phyloP scores from a whole-genome alignment of 176 grass and related monocot species.

The Oryza australiensis region DNA sequence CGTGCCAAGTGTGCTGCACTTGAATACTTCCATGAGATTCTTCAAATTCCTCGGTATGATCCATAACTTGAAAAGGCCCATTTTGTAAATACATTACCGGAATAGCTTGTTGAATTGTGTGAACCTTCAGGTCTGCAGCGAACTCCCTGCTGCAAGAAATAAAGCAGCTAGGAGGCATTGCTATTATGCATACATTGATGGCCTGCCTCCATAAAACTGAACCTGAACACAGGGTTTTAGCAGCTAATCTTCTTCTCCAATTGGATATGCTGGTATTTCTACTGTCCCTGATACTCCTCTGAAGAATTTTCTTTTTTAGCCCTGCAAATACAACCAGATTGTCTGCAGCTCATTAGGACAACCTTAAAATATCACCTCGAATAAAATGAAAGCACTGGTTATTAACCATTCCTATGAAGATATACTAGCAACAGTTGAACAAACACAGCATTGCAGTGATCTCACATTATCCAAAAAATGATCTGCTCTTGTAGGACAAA shows the following conservation, averaged over 20 bases:
- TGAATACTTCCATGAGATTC: conserved; percentile 98
- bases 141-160: conserved; percentile 75
- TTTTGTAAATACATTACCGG: conserved; percentile 5
- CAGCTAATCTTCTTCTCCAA: conserved; percentile 90
- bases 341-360: neutral
- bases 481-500: conserved; percentile 46
- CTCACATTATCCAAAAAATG: conserved; percentile 25
- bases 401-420: neutral
- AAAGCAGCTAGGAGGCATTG: conserved; percentile 58
- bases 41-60: conserved; percentile 80
- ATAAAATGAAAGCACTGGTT: neutral
- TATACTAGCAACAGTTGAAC: neutral
- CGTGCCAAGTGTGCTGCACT: conserved; percentile 67
- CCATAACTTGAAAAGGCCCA: conserved; percentile 30
- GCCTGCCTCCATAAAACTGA: conserved; percentile 79
- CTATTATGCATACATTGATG: conserved; percentile 80
- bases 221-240: conserved; percentile 74
- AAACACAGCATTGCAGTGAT: neutral
- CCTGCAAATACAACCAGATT: conserved; percentile 1
- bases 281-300: conserved; percentile 19
- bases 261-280: conserved; percentile 84
- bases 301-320: conserved; percentile 24
- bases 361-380: conserved; percentile 7
- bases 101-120: conserved; percentile 35
- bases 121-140: conserved; percentile 70